phyloP scores from a whole-genome alignment of 2,329 filamentous ascomycete species.

The Diaporthe vexans region DNA sequence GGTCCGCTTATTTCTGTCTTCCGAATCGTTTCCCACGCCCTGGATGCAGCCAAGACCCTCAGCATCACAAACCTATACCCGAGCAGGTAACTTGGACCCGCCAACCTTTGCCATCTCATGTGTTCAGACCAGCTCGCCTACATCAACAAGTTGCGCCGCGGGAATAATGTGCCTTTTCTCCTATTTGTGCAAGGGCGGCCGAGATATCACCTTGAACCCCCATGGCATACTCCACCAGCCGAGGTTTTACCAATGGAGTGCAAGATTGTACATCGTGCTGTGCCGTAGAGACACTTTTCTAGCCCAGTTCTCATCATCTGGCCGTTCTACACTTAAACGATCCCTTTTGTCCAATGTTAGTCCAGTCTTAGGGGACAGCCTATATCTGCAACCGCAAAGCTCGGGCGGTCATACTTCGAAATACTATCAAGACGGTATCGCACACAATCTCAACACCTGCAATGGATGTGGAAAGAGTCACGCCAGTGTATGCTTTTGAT shows the following conservation, averaged over 20 bases:
- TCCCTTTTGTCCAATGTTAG: not conserved
- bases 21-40: not conserved
- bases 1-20: not conserved
- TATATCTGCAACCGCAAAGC: not conserved
- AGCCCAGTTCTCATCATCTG: not conserved
- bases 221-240: too few relatives aligned
- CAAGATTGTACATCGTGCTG: not conserved
- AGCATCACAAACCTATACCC: not conserved
- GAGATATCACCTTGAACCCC: too few relatives aligned
- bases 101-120: not conserved
- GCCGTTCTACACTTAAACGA: too few relatives aligned
- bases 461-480: not conserved
- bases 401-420: too few relatives aligned
- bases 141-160: not conserved
- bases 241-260: not conserved
- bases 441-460: not conserved
- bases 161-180: too few relatives aligned
- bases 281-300: not conserved
- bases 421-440: not conserved
- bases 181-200: not conserved
- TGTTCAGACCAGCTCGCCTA: not conserved
- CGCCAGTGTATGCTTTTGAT: slow-evolving; percentile 4
- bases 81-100: not conserved
- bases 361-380: not conserved
- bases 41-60: not conserved